Base-by-base conservation (phyloP, 306 rosid species). In the Carpinus viminea region DNA sequence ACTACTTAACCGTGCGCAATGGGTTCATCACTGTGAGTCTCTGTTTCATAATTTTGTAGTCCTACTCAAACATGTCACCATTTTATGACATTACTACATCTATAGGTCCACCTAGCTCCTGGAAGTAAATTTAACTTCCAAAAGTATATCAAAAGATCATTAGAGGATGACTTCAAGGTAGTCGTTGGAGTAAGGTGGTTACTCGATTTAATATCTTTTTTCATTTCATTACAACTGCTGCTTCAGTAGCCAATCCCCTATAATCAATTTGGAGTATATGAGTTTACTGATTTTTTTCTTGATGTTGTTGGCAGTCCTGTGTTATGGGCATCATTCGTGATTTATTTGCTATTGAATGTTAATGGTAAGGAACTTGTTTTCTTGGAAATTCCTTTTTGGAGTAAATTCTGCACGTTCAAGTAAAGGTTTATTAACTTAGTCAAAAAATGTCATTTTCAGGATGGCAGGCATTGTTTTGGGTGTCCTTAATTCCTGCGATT, bases 71-170 rank as follows among this genome's bases (percentile, higher is more conserved):
- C 72, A 53, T 56, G 52, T 45, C 56, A 70, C 54, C 36, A 24
- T 68, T 71, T 84, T 31, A 56, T 83, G 57, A 86, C 74, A 65
- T 7, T 79, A 68, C 81, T 57, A 4, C 59, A 50, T 87, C 26
- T 81, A 76, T 74, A 94, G 98, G 95, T 76, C 21, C 98, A 95
- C 70, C 70, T 95, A 51, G 90, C 92, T 79, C 91, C 98, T 50
- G 96, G 97, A 84, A 92, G 86, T 83, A 90, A 90, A 87, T 95
- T 95, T 82, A 88, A 95, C 87, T 95, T 95, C 81, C 98, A 90
- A 85, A 91, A 91, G 80, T 92, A 95, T 70, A 91, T 95, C 74
- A 92, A 92, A 85, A 88, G 98, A 90, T 91, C 98, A 0, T 83
- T 95, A 80, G 98, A 95, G 82, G 98, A 95, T 79, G 98, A 95